A percentile compares a stretch with the other conserved stretches of the same genome.
Conservation (phyloP, 2,329 filamentous ascomycete species). For the Aspergillus pseudoglaucus region DNA sequence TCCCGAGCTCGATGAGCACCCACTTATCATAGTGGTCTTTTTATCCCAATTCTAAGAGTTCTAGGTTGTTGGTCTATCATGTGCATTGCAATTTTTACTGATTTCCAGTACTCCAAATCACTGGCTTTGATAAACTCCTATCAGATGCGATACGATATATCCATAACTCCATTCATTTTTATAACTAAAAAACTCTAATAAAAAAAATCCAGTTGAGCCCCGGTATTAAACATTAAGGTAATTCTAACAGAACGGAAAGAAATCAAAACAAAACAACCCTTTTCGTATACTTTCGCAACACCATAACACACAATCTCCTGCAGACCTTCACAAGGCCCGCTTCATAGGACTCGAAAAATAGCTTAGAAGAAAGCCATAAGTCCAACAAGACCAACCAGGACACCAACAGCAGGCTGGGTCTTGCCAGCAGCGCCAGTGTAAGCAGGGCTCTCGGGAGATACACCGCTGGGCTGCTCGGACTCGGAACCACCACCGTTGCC, state of each 20-base stretch:
- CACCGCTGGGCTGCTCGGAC: neutral
- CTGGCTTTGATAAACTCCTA: no score
- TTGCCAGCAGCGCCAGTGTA: conserved; percentile 32
- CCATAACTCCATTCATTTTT: neutral
- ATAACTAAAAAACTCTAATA: neutral
- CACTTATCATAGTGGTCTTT: no score
- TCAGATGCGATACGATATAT: neutral
- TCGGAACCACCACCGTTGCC: neutral
- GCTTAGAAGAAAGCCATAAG: conserved; percentile 34
- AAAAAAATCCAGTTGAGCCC: neutral
- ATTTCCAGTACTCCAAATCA: no score
- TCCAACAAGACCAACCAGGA: conserved; percentile 32
- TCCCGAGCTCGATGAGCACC: no score
- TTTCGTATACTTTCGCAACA: no score
- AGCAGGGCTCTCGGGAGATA: conserved; percentile 2
- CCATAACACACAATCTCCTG: neutral
- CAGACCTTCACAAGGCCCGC: no score
- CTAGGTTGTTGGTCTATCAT: no score
- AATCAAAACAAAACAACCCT: neutral
- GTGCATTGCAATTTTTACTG: no score
- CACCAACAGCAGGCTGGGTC: conserved; percentile 29
- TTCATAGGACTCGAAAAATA: neutral
- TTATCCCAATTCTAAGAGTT: no score
- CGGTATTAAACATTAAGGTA: neutral
- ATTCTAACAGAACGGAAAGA: neutral